A percentile compares a stretch with the other conserved stretches of the same genome.
phyloP scores from a whole-genome alignment of 2,329 filamentous ascomycete species.

The Biscogniauxia marginata region DNA sequence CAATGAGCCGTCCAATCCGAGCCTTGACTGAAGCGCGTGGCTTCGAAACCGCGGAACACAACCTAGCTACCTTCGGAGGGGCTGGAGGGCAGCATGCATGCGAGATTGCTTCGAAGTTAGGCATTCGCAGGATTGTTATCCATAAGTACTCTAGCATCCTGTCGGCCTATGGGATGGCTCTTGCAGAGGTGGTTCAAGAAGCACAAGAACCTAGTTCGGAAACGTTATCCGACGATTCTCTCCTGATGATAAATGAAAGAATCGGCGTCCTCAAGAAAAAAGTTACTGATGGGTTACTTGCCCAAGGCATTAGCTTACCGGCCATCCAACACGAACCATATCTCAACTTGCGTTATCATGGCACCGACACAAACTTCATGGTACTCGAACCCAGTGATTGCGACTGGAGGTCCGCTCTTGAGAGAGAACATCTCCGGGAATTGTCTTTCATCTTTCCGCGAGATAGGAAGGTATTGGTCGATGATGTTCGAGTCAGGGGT shows the following conservation, averaged over 20 bases:
- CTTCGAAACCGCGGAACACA: conserved; percentile 30
- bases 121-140: conserved; percentile 41
- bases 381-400: conserved; percentile 6
- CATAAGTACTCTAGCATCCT: conserved; percentile 37
- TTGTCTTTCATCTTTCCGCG: conserved; percentile 8
- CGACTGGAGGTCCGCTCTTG: conserved; percentile 9
- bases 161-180: conserved; percentile 39
- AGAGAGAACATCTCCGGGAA: conserved; percentile 10
- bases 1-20: conserved; percentile 73
- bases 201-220: conserved; percentile 8
- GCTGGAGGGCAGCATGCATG: conserved; percentile 63
- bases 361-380: conserved; percentile 18
- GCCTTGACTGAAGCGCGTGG: conserved; percentile 8
- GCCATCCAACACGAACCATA: conserved; percentile 20
- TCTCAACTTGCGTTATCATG: conserved; percentile 23
- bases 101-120: conserved; percentile 39
- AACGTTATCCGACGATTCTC: conserved; percentile 1
- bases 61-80: conserved; percentile 56
- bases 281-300: conserved; percentile 12
- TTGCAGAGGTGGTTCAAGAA: conserved; percentile 9
- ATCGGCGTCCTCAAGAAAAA: conserved; percentile 11
- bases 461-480: conserved; percentile 5
- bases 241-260: conserved; percentile 3
- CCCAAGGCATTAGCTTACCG: conserved; percentile 12
- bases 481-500: conserved; percentile 5